These are phyloP conservation scores for Ajuga reptans DNA, from an alignment of 305 asterid genomes.

Conservation along the genomic window DNA sequence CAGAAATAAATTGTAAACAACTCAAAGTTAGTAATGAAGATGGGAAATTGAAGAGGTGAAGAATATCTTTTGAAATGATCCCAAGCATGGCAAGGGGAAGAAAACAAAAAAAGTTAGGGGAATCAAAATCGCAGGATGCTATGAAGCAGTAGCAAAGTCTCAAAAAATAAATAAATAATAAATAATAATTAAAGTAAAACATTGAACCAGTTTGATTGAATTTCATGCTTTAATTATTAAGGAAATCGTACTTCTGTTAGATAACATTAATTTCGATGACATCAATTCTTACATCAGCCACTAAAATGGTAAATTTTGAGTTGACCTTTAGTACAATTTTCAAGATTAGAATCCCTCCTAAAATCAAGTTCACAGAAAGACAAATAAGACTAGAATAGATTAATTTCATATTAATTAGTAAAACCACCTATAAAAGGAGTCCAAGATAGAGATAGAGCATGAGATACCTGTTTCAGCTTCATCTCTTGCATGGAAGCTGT, in stretches of 20 bases:
- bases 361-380: slow-evolving; percentile 15
- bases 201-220: slow-evolving; percentile 16
- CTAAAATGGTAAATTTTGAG: slow-evolving; percentile 14
- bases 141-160: slow-evolving; percentile 4
- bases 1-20: too few species aligned
- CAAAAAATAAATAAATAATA: background rate
- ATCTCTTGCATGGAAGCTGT: slow-evolving; percentile 22
- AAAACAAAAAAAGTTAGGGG: slow-evolving; percentile 21
- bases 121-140: slow-evolving; percentile 8
- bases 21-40: background rate
- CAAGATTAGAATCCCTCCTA: slow-evolving; percentile 32
- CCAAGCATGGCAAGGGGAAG: slow-evolving; percentile 15
- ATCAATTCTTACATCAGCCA: slow-evolving; percentile 37
- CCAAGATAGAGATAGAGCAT: background rate
- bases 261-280: slow-evolving; percentile 27
- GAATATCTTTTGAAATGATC: slow-evolving; percentile 3
- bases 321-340: slow-evolving; percentile 17
- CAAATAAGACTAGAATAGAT: slow-evolving; percentile 21
- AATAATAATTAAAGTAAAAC: background rate
- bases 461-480: slow-evolving; percentile 4
- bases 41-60: slow-evolving; percentile 3
- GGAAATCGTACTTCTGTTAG: background rate
- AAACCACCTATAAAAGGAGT: slow-evolving; percentile 21
- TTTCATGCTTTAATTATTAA: background rate
- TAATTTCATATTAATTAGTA: background rate